Evolutionary conservation across 768 basidiomycete genomes (phyloP), one percentile per base, ranked within the genome.

Genomic region (Lepiota brunneoincarnata): DNA sequence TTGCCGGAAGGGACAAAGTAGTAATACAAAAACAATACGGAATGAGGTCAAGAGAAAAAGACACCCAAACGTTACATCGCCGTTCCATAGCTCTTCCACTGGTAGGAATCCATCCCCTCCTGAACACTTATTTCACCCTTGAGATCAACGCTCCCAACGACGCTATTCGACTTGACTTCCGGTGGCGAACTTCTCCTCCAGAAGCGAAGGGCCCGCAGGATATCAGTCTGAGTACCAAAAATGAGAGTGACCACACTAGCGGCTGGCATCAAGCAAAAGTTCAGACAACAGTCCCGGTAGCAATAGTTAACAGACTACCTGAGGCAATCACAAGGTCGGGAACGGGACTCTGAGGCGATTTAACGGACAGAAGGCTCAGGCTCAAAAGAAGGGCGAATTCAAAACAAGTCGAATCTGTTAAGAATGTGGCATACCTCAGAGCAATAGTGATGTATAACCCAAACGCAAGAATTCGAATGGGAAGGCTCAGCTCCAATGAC

Each of bases 311-410:
- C 26, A 28, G 58, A 71, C 24, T 58, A 79, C 78, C 77, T 28
- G 68, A 69, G 20, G 78, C 73, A 56, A 80, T 74, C 14, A 74
- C 71, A 37, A 81, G 59, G 58, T 81, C 78, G 7, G 78, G 77
- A 2, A 72, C 67, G 12, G 78, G 77, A 55, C 71, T 78, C 21
- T 71, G 63, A 0, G 77, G 76, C 9, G 75, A 67, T 18, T 60
- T 64, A n/a, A 77, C 64, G 1, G 78, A 78, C 12, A 81, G 51
- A 10, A 81, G 62, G 54, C 77, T 77, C 48, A 80, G 58, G 52
- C 78, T 79, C 49, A 37, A 54, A n/a, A 9, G 14, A 17, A 54
- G 17, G 34, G 11, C 23, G 11, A 7, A 39, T 39, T 10, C 12
- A n/a, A 26, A 49, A 17, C 44, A 45, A 37, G 36, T 7, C 3